These are phyloP conservation scores for Leishmania lainsoni DNA, from an alignment of 208 protist species.

Conservation along the genomic window DNA sequence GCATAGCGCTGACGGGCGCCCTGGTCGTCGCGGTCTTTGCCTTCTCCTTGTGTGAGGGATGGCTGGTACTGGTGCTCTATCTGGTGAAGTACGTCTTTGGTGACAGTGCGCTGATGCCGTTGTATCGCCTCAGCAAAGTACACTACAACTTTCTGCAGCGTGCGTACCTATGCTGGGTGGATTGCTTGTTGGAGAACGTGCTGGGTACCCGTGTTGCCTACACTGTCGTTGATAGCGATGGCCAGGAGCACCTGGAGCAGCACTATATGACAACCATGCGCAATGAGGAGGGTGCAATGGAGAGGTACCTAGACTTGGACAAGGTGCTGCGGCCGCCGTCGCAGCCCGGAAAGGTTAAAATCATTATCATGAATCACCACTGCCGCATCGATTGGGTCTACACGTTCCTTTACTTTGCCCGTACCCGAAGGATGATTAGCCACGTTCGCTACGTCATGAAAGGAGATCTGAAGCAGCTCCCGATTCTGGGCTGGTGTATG, in stretches of 20 bases:
- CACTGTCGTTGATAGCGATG: constrained; percentile 61
- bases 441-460: constrained; percentile 79
- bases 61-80: constrained; percentile 26
- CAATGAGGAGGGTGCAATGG: constrained; percentile 10
- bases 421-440: constrained; percentile 24
- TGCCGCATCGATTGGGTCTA: constrained; percentile 81
- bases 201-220: constrained; percentile 62
- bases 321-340: constrained; percentile 43
- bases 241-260: constrained; percentile 43
- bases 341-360: constrained; percentile 65
- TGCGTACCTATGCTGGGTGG: constrained; percentile 52
- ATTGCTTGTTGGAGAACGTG: constrained; percentile 50
- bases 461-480: constrained; percentile 47
- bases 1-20: constrained; percentile 27
- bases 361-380: constrained; percentile 89
- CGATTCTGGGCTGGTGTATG: constrained; percentile 81
- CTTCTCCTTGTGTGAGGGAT: constrained; percentile 32
- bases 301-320: constrained; percentile 23
- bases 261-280: constrained; percentile 11
- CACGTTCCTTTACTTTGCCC: constrained; percentile 47
- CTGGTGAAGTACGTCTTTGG: constrained; percentile 42
- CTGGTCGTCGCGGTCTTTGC: constrained; percentile 17
- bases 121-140: constrained; percentile 32
- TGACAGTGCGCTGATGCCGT: not conserved
- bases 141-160: constrained; percentile 42